phyloP scores from a whole-genome alignment of 805 yeast species.

The Pichia kluyveri region DNA sequence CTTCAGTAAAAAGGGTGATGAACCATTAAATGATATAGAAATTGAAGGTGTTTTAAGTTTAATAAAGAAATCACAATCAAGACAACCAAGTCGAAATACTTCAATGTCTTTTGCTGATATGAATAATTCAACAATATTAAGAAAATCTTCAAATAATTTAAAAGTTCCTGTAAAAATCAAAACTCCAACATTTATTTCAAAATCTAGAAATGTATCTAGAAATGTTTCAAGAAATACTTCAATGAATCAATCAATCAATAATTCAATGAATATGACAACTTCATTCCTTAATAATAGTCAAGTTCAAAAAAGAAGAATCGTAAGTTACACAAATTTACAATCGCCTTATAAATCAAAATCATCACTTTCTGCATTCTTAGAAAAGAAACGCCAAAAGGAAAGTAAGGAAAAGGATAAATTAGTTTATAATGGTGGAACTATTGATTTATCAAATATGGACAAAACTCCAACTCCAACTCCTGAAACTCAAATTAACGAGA shows the following conservation, averaged over 20 bases:
- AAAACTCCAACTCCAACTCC: neutral
- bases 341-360: slow-evolving; percentile 21
- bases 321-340: slow-evolving; percentile 21
- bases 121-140: slow-evolving; percentile 14
- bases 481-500: too few species aligned
- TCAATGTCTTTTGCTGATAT: slow-evolving; percentile 2
- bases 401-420: slow-evolving; percentile 5
- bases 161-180: slow-evolving; percentile 17
- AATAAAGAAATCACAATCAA: slow-evolving; percentile 31
- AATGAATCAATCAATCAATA: neutral
- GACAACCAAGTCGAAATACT: slow-evolving; percentile 9
- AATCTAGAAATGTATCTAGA: neutral
- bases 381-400: slow-evolving; percentile 7
- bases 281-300: slow-evolving; percentile 3
- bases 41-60: slow-evolving; percentile 73
- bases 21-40: slow-evolving; percentile 66
- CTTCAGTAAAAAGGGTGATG: slow-evolving; percentile 64
- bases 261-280: neutral
- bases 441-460: slow-evolving; percentile 13
- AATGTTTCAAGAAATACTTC: neutral
- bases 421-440: slow-evolving; percentile 10
- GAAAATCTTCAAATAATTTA: slow-evolving; percentile 15
- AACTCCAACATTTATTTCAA: slow-evolving; percentile 21
- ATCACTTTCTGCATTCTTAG: slow-evolving; percentile 20
- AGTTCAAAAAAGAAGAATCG: slow-evolving; percentile 19